Evolutionary conservation across 1,284 basidiomycete genomes (phyloP).

Genomic region (Porodaedalea pini): DNA sequence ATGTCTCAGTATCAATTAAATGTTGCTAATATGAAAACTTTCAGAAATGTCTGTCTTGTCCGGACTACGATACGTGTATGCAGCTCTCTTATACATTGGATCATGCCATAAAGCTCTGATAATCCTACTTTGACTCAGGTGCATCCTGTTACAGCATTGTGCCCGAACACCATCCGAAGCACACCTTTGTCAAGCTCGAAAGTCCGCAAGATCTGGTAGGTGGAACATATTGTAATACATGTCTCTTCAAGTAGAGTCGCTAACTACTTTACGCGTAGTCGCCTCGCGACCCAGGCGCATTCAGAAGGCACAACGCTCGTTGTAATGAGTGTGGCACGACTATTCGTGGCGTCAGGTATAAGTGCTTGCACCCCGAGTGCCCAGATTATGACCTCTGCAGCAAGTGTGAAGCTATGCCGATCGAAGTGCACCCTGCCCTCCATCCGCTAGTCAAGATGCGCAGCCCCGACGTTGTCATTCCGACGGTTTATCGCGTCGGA

Average conservation of each 20-base stretch:
- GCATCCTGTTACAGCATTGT: constrained; percentile 67
- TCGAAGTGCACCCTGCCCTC: constrained; percentile 66
- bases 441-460: constrained; percentile 84
- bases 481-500: constrained; percentile 43
- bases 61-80: constrained; percentile 72
- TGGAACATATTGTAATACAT: constrained; percentile 24
- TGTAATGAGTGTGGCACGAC: constrained; percentile 55
- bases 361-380: constrained; percentile 83
- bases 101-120: no score
- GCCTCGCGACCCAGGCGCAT: constrained; percentile 27
- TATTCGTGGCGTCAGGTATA: constrained; percentile 68
- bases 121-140: neutral
- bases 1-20: neutral
- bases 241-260: neutral
- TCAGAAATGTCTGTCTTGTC: constrained; percentile 71
- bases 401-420: constrained; percentile 77
- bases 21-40: constrained; percentile 9
- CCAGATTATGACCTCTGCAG: constrained; percentile 83
- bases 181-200: constrained; percentile 70
- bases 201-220: constrained; percentile 53
- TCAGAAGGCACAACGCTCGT: constrained; percentile 42
- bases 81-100: neutral
- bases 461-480: constrained; percentile 47
- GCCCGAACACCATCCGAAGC: constrained; percentile 69
- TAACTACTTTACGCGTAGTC: constrained; percentile 1